Base-by-base conservation (phyloP, 495 filamentous ascomycete species). In the Podospora fimiseda region DNA sequence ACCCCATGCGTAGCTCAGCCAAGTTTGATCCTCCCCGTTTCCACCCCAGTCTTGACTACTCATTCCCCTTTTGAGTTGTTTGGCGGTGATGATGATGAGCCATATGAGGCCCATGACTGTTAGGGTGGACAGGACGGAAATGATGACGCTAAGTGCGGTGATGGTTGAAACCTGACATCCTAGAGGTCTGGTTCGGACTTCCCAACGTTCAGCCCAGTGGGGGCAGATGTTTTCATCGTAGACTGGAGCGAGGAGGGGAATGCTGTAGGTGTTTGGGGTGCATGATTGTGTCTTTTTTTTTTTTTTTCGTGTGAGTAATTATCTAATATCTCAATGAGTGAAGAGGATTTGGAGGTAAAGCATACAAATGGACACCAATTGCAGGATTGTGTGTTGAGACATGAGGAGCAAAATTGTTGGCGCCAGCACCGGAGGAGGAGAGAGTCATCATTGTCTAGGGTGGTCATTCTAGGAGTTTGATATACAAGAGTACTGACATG, bases 341-440 rank as follows among this genome's bases (percentile, higher is more conserved):
- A 19, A 21, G 43, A 33, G 0, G 49, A 21, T 37, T 15, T 30
- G 21, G 36, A 50, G 7, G 30, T 13, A 22, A 21, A 15, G 64
- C 69, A 48, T 70, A 76, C 76, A 51, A 65, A 69, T 13, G 78
- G 75, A 62, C 77, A 81, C 77, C 77, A 80, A 42, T 70, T 70
- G 51, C 77, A 79, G 9, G 66, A 63, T 4, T 55, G 15, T 49
- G 70, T 24, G 7, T 43, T 33, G 1, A 80, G 61, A 59, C 76
- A 80, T 21, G 56, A 62, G 8, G 54, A 50, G 57, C 76, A 77
- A 44, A 69, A 59, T 48, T 79, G 72, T 3, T 68, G 67, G 3
- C 59, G 56, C 76, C 76, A 78, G 58, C 76, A 80, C 30, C 70
- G 67, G 19, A 54, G 51, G 27, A 75, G 47, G 43, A 67, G 68